Evolutionary conservation across 768 basidiomycete genomes (phyloP).

Genomic region (Sutorius australiensis): DNA sequence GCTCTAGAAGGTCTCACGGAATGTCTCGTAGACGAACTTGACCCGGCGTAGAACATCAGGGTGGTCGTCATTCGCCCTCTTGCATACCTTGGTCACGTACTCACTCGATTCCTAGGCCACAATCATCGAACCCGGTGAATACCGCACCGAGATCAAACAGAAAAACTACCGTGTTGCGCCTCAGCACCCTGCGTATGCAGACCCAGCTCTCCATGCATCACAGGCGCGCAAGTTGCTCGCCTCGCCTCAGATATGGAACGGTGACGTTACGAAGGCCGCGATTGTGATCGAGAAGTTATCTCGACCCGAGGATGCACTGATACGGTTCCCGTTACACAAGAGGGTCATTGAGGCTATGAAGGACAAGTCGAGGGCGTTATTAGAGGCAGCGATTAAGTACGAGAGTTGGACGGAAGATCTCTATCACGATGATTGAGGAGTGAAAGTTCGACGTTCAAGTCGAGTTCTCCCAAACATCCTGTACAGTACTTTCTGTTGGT

Average conservation of each 20-base stretch:
- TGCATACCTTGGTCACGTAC: no score
- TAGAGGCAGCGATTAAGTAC: neutral
- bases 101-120: no score
- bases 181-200: neutral
- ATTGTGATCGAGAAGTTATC: constrained; percentile 1
- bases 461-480: no score
- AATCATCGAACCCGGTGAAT: neutral
- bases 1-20: neutral
- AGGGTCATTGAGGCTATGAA: neutral
- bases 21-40: neutral
- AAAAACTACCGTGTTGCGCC: neutral
- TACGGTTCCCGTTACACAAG: constrained; percentile 2
- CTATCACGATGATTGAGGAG: neutral
- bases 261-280: neutral
- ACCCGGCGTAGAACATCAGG: neutral
- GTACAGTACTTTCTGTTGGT: no score
- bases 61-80: neutral
- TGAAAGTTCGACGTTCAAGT: neutral
- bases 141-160: neutral
- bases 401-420: constrained; percentile 6
- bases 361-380: constrained; percentile 1
- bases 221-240: neutral
- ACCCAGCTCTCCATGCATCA: neutral
- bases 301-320: neutral
- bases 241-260: neutral